Evolutionary conservation across 805 yeast species (phyloP).

Genomic region (Blastobotrys terrestris): DNA sequence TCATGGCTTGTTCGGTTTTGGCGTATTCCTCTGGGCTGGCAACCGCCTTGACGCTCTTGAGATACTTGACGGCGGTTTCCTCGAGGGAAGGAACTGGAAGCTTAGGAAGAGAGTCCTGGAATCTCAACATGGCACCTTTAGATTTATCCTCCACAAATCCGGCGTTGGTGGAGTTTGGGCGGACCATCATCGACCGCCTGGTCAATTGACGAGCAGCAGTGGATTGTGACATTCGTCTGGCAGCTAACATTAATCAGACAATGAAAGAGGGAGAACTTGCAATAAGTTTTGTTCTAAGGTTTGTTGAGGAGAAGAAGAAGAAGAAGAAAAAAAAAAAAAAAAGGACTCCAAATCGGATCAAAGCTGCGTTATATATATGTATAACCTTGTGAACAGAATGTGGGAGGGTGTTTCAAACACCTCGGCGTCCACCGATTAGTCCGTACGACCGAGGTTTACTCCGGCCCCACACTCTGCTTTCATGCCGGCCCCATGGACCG

Average conservation of each 20-base stretch:
- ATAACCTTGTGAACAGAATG: not conserved
- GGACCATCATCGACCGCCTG: constrained; percentile 3
- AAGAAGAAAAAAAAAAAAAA: not conserved
- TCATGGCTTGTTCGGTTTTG: constrained; percentile 50
- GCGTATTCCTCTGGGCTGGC: constrained; percentile 44
- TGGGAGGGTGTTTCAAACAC: not conserved
- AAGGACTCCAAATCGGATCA: not conserved
- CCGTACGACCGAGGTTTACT: not conserved
- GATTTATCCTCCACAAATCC: constrained; percentile 31
- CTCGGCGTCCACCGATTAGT: not conserved
- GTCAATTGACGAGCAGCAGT: constrained; percentile 1
- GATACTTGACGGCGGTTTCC: constrained; percentile 62
- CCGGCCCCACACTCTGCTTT: not conserved
- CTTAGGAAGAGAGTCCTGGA: constrained; percentile 68
- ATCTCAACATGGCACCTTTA: constrained; percentile 65
- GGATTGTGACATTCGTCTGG: constrained; percentile 11
- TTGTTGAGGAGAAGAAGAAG: too few species aligned
- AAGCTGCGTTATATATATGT: constrained; percentile 1
- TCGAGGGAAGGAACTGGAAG: constrained; percentile 82
- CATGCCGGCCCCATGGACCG: not conserved
- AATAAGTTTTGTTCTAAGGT: too few species aligned
- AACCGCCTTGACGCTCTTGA: constrained; percentile 67
- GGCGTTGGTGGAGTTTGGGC: constrained; percentile 30
- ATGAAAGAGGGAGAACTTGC: constrained; percentile 1
- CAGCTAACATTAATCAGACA: constrained; percentile 1